Evolutionary conservation across 768 basidiomycete genomes (phyloP).

Genomic region (Trametes meyenii): DNA sequence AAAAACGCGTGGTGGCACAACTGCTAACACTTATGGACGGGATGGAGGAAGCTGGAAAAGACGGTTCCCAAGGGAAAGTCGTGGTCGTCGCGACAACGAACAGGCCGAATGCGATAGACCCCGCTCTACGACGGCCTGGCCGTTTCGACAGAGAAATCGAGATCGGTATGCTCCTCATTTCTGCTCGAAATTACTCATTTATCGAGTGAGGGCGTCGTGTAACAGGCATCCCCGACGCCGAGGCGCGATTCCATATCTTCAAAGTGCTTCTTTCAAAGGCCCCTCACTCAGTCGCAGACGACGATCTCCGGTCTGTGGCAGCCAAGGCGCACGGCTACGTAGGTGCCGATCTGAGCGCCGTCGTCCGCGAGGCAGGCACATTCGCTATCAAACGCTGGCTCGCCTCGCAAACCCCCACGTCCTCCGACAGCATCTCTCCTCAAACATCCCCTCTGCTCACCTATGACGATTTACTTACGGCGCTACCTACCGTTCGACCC

Average conservation of each 20-base stretch:
- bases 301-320: slow-evolving; percentile 68
- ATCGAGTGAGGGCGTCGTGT: background rate
- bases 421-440: slow-evolving; percentile 20
- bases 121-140: slow-evolving; percentile 86
- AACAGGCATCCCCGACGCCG: slow-evolving; percentile 84
- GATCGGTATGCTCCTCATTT: slow-evolving; percentile 61
- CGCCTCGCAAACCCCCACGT: slow-evolving; percentile 28
- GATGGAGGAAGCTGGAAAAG: slow-evolving; percentile 54
- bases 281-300: slow-evolving; percentile 67
- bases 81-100: slow-evolving; percentile 97
- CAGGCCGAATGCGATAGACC: slow-evolving; percentile 93
- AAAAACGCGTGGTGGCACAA: slow-evolving; percentile 94
- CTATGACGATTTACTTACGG: slow-evolving; percentile 68
- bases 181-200: background rate
- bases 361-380: slow-evolving; percentile 92
- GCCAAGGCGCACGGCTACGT: slow-evolving; percentile 93
- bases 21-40: slow-evolving; percentile 95
- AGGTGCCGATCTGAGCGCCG: slow-evolving; percentile 91
- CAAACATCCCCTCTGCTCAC: slow-evolving; percentile 37
- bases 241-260: slow-evolving; percentile 84
- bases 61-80: slow-evolving; percentile 58
- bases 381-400: slow-evolving; percentile 87
- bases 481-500: slow-evolving; percentile 81
- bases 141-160: slow-evolving; percentile 95
- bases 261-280: slow-evolving; percentile 81